Percentiles rank a stretch among this genome's conserved stretches.
Conservation (phyloP, 169 alveolate genomes). For the Cryptosporidium muris region DNA sequence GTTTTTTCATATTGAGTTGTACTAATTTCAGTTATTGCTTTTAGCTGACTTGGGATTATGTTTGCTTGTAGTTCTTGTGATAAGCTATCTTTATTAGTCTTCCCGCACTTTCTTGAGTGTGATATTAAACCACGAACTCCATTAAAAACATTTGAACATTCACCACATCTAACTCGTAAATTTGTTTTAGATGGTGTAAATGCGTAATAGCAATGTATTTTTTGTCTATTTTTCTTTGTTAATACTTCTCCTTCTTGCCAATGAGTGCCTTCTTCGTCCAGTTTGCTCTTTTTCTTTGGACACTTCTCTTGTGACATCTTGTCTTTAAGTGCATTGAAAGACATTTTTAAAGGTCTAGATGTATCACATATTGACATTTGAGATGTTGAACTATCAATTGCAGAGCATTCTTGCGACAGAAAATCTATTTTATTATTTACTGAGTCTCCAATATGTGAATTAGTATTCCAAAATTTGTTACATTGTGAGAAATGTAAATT, state of each 20-base stretch:
- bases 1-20: conserved; percentile 3
- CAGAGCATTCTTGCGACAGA: conserved; percentile 20
- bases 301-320: conserved; percentile 56
- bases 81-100: conserved; percentile 12
- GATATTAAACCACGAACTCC: conserved; percentile 45
- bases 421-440: conserved; percentile 15
- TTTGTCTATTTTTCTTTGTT: conserved; percentile 38
- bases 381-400: neutral
- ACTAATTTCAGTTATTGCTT: neutral
- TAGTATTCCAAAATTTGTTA: neutral
- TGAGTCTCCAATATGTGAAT: conserved; percentile 4
- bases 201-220: conserved; percentile 51
- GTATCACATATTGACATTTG: conserved; percentile 9
- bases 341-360: conserved; percentile 10
- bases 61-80: conserved; percentile 2
- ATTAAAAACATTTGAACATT: conserved; percentile 40
- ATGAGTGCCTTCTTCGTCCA: neutral
- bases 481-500: neutral
- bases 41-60: neutral
- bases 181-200: conserved; percentile 68
- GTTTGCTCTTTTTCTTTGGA: conserved; percentile 16
- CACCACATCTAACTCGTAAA: conserved; percentile 47
- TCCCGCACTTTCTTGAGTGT: conserved; percentile 36
- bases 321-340: conserved; percentile 37
- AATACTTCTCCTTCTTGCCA: conserved; percentile 70